phyloP scores from a whole-genome alignment of 257 asterid genomes.

The Hygrophila difformis region DNA sequence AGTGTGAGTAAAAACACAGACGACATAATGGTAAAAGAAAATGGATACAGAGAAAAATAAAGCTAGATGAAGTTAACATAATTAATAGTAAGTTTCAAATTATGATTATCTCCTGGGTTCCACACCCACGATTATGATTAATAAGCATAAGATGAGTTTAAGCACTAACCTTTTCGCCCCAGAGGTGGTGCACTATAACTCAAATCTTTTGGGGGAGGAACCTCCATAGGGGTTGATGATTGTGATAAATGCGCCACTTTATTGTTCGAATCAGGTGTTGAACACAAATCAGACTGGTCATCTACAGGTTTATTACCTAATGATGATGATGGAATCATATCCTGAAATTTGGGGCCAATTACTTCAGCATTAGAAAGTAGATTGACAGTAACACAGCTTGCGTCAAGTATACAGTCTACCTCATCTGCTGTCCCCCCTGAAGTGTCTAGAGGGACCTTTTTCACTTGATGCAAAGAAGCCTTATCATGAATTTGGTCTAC shows the following conservation, averaged over 20 bases:
- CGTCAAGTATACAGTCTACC: slow-evolving; percentile 13
- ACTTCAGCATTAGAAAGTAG: too few relatives aligned
- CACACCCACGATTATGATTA: background rate
- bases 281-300: slow-evolving; percentile 30
- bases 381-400: slow-evolving; percentile 11
- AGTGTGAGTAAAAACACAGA: slow-evolving; percentile 11
- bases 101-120: background rate
- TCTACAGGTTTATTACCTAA: too few relatives aligned
- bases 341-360: too few relatives aligned
- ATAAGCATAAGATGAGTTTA: background rate
- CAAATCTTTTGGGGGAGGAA: slow-evolving; percentile 23
- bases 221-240: slow-evolving; percentile 34
- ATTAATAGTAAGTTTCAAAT: background rate
- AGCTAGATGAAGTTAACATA: background rate
- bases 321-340: too few relatives aligned
- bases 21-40: background rate
- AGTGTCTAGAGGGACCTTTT: slow-evolving; percentile 8
- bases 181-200: slow-evolving; percentile 33
- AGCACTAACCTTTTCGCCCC: slow-evolving; percentile 40
- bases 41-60: background rate
- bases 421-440: slow-evolving; percentile 14
- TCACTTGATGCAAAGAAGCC: too few relatives aligned
- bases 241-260: slow-evolving; percentile 17
- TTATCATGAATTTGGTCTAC: slow-evolving; percentile 16
- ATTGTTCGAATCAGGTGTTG: slow-evolving; percentile 33